phyloP scores from a whole-genome alignment of 2,329 filamentous ascomycete species.

The Chaetomium globosum region DNA sequence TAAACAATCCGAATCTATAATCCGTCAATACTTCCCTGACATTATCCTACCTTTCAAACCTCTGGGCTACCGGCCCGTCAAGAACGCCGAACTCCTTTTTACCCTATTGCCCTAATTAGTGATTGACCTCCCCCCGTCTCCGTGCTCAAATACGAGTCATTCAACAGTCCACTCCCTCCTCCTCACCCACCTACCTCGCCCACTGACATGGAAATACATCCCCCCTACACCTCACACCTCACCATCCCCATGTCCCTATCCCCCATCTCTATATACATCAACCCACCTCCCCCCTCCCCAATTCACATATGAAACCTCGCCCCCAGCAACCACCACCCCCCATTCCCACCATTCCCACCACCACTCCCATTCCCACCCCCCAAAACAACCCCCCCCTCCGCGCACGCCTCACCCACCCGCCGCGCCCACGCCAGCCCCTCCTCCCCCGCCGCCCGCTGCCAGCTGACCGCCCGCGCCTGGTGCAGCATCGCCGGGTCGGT shows the following conservation, averaged over 20 bases:
- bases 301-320: slow-evolving; percentile 13
- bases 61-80: background rate
- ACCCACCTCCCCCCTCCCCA: background rate
- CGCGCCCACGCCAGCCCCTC: background rate
- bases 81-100: background rate
- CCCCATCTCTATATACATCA: background rate
- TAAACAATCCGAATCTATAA: background rate
- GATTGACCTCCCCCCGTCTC: background rate
- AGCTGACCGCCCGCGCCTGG: slow-evolving; percentile 13
- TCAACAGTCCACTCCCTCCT: background rate
- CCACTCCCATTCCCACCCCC: too few species aligned
- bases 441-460: background rate
- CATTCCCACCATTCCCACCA: background rate
- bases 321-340: background rate
- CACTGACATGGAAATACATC: background rate
- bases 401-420: background rate
- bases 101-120: background rate
- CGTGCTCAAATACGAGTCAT: background rate
- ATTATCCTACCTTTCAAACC: background rate
- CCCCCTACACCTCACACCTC: too few species aligned
- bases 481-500: slow-evolving; percentile 5
- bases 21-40: background rate
- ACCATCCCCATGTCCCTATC: background rate
- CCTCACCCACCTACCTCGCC: background rate
- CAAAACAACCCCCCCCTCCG: background rate